Conservation (phyloP, 2,329 filamentous ascomycete species). For the Hymenoscyphus fructigenus region DNA sequence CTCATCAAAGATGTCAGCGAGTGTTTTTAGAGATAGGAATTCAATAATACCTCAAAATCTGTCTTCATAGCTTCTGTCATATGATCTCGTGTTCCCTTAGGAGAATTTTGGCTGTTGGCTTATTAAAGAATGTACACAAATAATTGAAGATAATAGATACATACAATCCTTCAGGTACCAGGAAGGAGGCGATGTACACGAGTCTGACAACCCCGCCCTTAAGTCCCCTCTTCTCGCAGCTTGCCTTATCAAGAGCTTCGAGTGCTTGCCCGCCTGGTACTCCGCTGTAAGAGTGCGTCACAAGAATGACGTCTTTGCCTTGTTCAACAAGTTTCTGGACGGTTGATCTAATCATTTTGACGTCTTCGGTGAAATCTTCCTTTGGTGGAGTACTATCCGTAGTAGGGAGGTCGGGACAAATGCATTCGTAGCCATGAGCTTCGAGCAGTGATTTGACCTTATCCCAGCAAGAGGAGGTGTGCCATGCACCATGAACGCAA, state of each 20-base stretch:
- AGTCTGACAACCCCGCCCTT: conserved; percentile 18
- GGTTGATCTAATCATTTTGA: conserved; percentile 2
- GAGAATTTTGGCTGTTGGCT: background rate
- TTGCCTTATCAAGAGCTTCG: conserved; percentile 10
- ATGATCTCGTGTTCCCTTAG: background rate
- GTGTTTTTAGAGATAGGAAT: background rate
- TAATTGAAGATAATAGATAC: background rate
- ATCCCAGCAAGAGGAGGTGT: conserved; percentile 17
- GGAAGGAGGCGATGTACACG: conserved; percentile 18
- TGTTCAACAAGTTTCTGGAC: conserved; percentile 36
- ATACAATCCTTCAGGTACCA: conserved; percentile 9
- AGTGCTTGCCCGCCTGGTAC: conserved; percentile 27
- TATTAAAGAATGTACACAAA: background rate
- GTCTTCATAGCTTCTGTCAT: conserved; percentile 2
- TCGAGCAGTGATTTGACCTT: conserved; percentile 13
- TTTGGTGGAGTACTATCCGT: conserved; percentile 17
- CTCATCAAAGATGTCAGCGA: background rate
- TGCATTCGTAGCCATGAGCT: conserved; percentile 18
- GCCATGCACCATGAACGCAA: conserved; percentile 23
- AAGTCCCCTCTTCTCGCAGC: conserved; percentile 11
- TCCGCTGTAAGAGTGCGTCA: conserved; percentile 42
- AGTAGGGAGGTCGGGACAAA: conserved; percentile 16
- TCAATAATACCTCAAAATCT: background rate
- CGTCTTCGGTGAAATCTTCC: conserved; percentile 13
- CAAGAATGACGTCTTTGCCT: conserved; percentile 39